Evolutionary conservation across 2,329 filamentous ascomycete genomes (phyloP), one percentile per base, ranked within the genome.

Genomic region (Colletotrichum sp.): DNA sequence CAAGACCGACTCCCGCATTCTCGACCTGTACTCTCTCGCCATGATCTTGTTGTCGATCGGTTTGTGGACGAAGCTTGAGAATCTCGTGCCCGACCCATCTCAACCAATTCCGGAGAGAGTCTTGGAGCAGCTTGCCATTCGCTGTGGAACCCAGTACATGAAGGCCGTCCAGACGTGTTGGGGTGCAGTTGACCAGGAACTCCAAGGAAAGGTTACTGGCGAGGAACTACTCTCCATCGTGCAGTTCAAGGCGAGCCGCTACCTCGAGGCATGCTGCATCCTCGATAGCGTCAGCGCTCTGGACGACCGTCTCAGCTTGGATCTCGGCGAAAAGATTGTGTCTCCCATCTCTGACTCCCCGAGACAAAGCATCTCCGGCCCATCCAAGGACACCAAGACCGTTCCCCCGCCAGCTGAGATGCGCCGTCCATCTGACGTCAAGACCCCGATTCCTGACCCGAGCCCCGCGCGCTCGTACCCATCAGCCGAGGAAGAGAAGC

Each of bases 21-120:
- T 92, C 36, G 95, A 96, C 77, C 85, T 96, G 3, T 95, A 95
- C 81, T 93, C 93, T 8, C 87, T 96, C 2, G 93, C 93, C 21
- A 90, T 95, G 85, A 86, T 95, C 6, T 88, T 96, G 1, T 87
- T 96, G 4, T 95, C 95, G 8, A 92, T 96, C 69, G 95, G 95
- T 8, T 84, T 96, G 10, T 96, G 95, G 95, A 92, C 90, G 5
- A 92, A 91, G 13, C 87, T 95, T 0, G 90, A 92, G 71, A 86
- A 88, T 21, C 84, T 92, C 0, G 86, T 88, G 1, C 83, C 88
- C 0, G 84, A 85, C 49, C 86, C 80, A 80, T 88, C 83, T 60
- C 84, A 85, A 0, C 83, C 92, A 15, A 90, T 94, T 30, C 85
- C 90, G 1, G 91, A 93, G 76, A 90, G 93, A 32, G 88, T 92